Evolutionary conservation across 2,329 filamentous ascomycete species (phyloP), one percentile per base, ranked within the genome.

Genomic region (Penicillium janthinellum): DNA sequence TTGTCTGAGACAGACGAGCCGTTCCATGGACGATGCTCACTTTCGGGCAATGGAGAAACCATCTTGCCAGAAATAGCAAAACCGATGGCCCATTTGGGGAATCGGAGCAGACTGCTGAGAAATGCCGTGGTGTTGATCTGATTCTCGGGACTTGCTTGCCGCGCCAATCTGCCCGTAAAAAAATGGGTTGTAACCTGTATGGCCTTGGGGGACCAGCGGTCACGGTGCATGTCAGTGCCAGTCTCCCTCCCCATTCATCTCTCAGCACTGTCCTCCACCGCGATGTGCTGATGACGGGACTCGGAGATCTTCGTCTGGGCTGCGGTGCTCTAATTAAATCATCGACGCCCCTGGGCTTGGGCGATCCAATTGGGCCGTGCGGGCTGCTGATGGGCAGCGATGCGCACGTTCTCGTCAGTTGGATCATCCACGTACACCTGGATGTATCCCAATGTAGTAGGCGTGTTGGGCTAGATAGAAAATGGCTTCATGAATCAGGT

Each of bases 331-430:
- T 54, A 54, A 56, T 51, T 44, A 39, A 44, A 47, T 45, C 22
- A 42, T 35, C 25, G n/a, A 42, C n/a, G 20, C 38, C 35, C 54
- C 34, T 39, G 54, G 45, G 54, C 38, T 51, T 17, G 47, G 47
- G 34, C 28, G 48, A 58, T 57, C 57, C 42, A 34, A 61, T 60
- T 61, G 58, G 61, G 37, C 51, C 44, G 57, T 56, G 57, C 57
- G 37, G 45, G 37, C 54, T 57, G 54, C 39, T 47, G 35, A 41
- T 59, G 56, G 48, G 59, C 34, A 55, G 45, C 54, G 54, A 51
- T 52, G 55, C 55, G 60, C 62, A 65, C 59, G 62, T 63, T 65
- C 55, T 65, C 50, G 49, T 51, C 50, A 42, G 37, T 39, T 39
- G 35, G 12, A 58, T 17, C 49, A 41, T 49, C 49, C 56, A 58